Conservation (phyloP, 179 eudicot genomes). For the Heliamphora pulchella region DNA sequence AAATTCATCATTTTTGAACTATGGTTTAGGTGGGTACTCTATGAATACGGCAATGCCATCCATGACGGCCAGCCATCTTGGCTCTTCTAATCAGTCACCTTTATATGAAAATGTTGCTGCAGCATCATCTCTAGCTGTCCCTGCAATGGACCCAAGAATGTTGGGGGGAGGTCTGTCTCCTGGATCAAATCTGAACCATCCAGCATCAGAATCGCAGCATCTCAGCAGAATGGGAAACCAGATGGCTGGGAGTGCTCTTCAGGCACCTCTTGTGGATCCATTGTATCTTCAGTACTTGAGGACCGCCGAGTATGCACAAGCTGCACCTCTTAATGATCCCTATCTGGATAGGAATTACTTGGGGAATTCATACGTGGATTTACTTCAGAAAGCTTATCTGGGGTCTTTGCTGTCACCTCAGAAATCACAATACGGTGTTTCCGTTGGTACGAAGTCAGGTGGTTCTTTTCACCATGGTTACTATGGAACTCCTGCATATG, state of each 20-base stretch:
- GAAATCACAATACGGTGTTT: constrained; percentile 57
- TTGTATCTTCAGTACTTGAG: constrained; percentile 59
- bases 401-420: constrained; percentile 53
- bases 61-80: constrained; percentile 51
- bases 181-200: constrained; percentile 35
- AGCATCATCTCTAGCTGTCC: constrained; percentile 59
- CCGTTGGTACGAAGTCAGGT: constrained; percentile 33
- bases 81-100: constrained; percentile 65
- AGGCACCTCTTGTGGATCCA: constrained; percentile 62
- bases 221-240: too few relatives aligned
- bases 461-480: constrained; percentile 53
- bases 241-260: constrained; percentile 9
- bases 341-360: constrained; percentile 38
- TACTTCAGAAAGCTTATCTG: constrained; percentile 67
- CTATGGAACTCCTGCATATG: constrained; percentile 51
- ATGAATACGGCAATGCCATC: constrained; percentile 52
- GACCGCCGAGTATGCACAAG: constrained; percentile 54
- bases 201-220: constrained; percentile 34
- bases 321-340: constrained; percentile 48
- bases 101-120: constrained; percentile 77
- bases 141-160: constrained; percentile 58
- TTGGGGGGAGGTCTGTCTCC: constrained; percentile 16
- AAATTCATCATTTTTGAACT: constrained; percentile 47
- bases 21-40: constrained; percentile 59
- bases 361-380: constrained; percentile 40